Percentiles rank a stretch among this genome's conserved stretches.
Evolutionary conservation across 257 asterid species (phyloP).

Genomic region (Solanum tarijense): DNA sequence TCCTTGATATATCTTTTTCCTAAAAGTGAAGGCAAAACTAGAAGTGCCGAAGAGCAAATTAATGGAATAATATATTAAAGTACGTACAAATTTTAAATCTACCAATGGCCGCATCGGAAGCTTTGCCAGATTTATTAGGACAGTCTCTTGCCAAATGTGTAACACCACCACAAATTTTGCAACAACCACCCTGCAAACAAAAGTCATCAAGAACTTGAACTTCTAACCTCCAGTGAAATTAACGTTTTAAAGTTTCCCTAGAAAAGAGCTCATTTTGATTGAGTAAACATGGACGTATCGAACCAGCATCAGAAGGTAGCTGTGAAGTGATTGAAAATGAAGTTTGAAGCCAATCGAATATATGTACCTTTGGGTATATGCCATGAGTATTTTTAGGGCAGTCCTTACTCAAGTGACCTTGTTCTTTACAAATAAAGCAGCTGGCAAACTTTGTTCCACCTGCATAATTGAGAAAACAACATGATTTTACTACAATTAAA

Average conservation of each 20-base stretch:
- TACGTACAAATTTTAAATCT: conserved; percentile 43
- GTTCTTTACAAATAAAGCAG: conserved; percentile 86
- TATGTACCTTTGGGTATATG: conserved; percentile 76
- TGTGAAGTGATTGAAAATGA: neutral
- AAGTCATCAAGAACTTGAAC: neutral
- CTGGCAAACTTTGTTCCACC: conserved; percentile 88
- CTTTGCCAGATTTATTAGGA: conserved; percentile 45
- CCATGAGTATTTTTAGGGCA: conserved; percentile 83
- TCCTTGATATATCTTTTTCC: neutral
- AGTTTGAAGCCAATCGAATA: neutral
- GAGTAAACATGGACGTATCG: neutral
- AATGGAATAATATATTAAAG: neutral
- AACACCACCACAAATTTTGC: conserved; percentile 82
- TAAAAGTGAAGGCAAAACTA: neutral
- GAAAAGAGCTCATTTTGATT: neutral
- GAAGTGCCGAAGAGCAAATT: neutral
- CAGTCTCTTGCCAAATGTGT: conserved; percentile 94
- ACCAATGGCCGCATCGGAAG: conserved; percentile 9
- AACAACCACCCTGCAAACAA: conserved; percentile 67
- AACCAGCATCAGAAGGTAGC: neutral
- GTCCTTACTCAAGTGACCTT: conserved; percentile 90
- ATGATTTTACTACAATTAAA: neutral
- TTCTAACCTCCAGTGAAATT: neutral
- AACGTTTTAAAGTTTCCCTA: neutral
- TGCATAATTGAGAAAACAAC: conserved; percentile 26